Evolutionary conservation across 1,284 basidiomycete species (phyloP), one percentile per base, ranked within the genome.

Genomic region (Ganoderma lingzhi): DNA sequence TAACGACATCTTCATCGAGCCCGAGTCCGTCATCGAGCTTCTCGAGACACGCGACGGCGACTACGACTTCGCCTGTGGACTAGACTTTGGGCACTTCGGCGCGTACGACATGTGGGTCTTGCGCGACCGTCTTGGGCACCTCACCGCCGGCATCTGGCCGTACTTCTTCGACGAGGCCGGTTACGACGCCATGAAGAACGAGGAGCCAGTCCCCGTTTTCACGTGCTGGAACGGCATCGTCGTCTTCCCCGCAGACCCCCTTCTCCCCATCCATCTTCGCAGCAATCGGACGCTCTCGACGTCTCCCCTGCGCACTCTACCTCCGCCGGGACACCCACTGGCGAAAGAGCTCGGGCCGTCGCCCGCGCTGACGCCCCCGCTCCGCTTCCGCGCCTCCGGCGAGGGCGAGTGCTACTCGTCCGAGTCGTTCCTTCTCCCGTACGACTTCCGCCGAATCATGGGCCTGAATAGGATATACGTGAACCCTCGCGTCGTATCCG

Each of bases 141-240:
- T 85, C 4, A 75, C 82, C 3, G 82, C 84, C 30, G 78, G 80
- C 12, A 81, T 84, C 68, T 89, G 86, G 85, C 88, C 88, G 0
- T 88, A 85, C 74, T 85, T 88, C 72, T 80, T 84, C 70, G 84
- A 86, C 68, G 67, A 67, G 56, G 76, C 73, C 74, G 76, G 71
- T 71, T 77, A 76, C 63, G 76, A 71, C 77, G 83, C 68, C n/a
- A 79, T 84, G 68, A 77, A 78, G 65, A 67, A 70, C 39, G 83
- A 84, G 41, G 78, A 81, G 44, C 84, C 85, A 1, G 83, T 86
- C n/a, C 82, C 84, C 10, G 87, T 88, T 5, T 84, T 86, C 63
- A 76, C 84, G 0, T 90, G 88, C 78, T 89, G 89, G 89, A 90
- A 90, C 76, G 89, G 89, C 35, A 85, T 87, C 66, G 83, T 84